Conservation (phyloP, 192 early-diverging fungal genomes). For the Linnemannia schmuckeri region DNA sequence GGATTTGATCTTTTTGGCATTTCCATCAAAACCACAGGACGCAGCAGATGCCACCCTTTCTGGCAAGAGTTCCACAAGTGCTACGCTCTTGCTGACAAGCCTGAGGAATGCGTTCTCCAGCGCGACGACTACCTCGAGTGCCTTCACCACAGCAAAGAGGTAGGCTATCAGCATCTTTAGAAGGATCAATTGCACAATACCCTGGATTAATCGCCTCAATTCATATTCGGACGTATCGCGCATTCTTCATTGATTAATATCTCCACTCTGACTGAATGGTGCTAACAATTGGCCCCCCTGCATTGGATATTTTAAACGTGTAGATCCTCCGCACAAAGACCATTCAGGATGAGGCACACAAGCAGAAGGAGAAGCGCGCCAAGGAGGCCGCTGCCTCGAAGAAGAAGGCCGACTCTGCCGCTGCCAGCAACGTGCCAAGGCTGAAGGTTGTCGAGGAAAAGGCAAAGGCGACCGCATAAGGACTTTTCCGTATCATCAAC, state of each 20-base stretch:
- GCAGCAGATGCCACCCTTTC: constrained; percentile 94
- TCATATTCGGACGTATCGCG: not conserved
- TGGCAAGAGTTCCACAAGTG: constrained; percentile 98
- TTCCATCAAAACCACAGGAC: constrained; percentile 63
- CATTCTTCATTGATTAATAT: not conserved
- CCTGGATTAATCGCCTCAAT: not conserved
- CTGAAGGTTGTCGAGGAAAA: constrained; percentile 66
- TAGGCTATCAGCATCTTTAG: constrained; percentile 25
- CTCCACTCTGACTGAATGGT: not conserved
- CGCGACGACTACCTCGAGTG: constrained; percentile 98
- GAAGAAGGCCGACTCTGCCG: constrained; percentile 62
- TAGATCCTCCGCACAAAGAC: constrained; percentile 67
- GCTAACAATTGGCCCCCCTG: not conserved
- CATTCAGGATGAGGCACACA: constrained; percentile 66
- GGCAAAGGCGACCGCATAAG: constrained; percentile 51
- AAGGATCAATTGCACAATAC: not conserved
- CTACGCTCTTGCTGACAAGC: constrained; percentile 84
- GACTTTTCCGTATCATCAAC: not conserved
- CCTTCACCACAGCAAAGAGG: constrained; percentile 96
- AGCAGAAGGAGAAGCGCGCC: constrained; percentile 63
- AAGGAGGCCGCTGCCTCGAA: constrained; percentile 59
- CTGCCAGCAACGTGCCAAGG: constrained; percentile 64
- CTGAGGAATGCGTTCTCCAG: constrained; percentile 81
- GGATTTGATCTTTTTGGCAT: not conserved
- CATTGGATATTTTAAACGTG: not conserved